A percentile compares a stretch with the other conserved stretches of the same genome.
phyloP scores from a whole-genome alignment of 805 yeast genomes.

The Metschnikowia cerradonensis region DNA sequence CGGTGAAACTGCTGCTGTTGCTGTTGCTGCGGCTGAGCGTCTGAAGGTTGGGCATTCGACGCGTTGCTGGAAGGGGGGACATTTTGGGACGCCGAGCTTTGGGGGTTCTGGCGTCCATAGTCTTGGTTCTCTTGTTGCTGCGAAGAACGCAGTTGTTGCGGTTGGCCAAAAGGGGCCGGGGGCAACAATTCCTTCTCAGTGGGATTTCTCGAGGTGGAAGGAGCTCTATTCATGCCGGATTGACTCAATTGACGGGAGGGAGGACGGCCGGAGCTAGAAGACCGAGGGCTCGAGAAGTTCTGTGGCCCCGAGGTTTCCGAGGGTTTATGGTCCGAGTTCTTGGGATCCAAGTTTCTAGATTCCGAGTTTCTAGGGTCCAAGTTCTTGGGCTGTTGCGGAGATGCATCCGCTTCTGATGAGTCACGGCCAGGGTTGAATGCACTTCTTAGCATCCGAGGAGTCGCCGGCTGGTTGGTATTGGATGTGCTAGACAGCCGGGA shows the following conservation, averaged over 20 bases:
- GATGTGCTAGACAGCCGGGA: constrained; percentile 3
- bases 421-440: constrained; percentile 22
- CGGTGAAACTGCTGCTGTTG: constrained; percentile 62
- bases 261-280: constrained; percentile 2
- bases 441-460: constrained; percentile 65
- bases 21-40: constrained; percentile 19
- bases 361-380: not conserved
- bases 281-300: not conserved
- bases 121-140: not conserved
- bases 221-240: constrained; percentile 1
- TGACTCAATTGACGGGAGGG: constrained; percentile 2
- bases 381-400: constrained; percentile 2
- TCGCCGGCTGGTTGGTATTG: constrained; percentile 45
- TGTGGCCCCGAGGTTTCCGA: not conserved
- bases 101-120: not conserved
- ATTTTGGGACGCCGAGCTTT: not conserved
- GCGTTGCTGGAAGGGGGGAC: not conserved
- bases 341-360: not conserved
- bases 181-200: constrained; percentile 14
- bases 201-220: not conserved
- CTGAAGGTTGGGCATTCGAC: not conserved
- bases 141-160: not conserved
- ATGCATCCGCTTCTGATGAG: constrained; percentile 4
- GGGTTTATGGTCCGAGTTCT: not conserved
- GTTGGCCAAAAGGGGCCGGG: constrained; percentile 10